Base-by-base conservation (phyloP, 371 early-diverging fungal species). In the Mortierella sp. region DNA sequence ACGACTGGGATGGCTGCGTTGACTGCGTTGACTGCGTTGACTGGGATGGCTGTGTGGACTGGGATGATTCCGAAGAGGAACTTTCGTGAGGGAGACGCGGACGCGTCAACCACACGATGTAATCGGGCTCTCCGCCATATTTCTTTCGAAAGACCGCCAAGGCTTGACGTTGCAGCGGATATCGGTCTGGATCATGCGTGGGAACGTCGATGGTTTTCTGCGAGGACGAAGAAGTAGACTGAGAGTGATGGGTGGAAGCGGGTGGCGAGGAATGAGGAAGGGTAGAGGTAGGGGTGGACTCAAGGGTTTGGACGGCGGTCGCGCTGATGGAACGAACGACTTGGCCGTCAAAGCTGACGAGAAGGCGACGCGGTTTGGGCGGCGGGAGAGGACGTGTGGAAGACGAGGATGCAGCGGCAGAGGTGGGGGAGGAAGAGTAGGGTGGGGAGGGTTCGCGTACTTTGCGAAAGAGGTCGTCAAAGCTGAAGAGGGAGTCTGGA, bases 381-480 rank as follows among this genome's bases (percentile, higher is more conserved):
- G 22, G 9, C 14, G n/a, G 57, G 21, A 22, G 54, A 16, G 16
- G 54, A 37, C n/a, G n/a, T n/a, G n/a, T n/a, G n/a, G n/a, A n/a
- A n/a, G n/a, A n/a, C n/a, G n/a, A n/a, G n/a, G n/a, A n/a, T n/a
- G n/a, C n/a, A n/a, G n/a, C n/a, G 40, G 22, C 13, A 1, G 25
- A 10, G 16, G 34, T 10, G 6, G 45, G 24, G 16, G 60, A 12
- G 13, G 43, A 34, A 21, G 60, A 59, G 4, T n/a, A 40, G 8
- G 62, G 29, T 5, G 44, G 29, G 13, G 49, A 24, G 13, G 27
- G 3, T 4, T 34, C 34, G 34, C 4, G 34, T 49, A 40, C 57
- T 13, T 60, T 67, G 56, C n/a, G 8, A 13, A 67, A 67, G 60
- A 67, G 48, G 28, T 49, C 49, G 27, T 56, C 29, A 28, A 67